phyloP scores from a whole-genome alignment of 1,139 yeast genomes.

The Yamadazyma buinensis region DNA sequence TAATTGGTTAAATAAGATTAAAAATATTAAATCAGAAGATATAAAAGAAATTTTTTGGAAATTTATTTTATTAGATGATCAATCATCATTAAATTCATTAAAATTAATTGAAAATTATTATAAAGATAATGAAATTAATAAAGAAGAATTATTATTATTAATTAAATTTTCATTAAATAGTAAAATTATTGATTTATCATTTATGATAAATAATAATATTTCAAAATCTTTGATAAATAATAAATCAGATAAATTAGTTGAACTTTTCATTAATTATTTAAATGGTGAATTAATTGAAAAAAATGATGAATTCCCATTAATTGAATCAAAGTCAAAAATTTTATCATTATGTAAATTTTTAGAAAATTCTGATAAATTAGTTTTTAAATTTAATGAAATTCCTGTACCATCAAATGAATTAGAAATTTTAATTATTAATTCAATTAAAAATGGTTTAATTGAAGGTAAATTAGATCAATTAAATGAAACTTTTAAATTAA shows the following conservation, averaged over 20 bases:
- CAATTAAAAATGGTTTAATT: slow-evolving; percentile 42
- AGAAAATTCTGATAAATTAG: slow-evolving; percentile 22
- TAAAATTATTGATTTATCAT: slow-evolving; percentile 42
- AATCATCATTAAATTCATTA: slow-evolving; percentile 29
- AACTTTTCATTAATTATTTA: slow-evolving; percentile 31
- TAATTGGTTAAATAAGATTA: slow-evolving; percentile 29
- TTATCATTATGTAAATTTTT: slow-evolving; percentile 42
- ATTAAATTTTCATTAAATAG: slow-evolving; percentile 37
- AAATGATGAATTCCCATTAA: slow-evolving; percentile 22
- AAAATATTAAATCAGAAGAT: slow-evolving; percentile 27
- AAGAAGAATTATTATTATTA: slow-evolving; percentile 31
- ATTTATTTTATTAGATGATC: slow-evolving; percentile 34
- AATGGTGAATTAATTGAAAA: slow-evolving; percentile 29
- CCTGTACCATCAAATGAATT: slow-evolving; percentile 37
- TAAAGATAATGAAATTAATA: slow-evolving; percentile 18
- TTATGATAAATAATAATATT: slow-evolving; percentile 41
- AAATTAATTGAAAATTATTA: slow-evolving; percentile 36
- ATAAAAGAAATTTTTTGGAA: slow-evolving; percentile 36
- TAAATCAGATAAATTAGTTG: slow-evolving; percentile 21
- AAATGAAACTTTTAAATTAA: slow-evolving; percentile 39
- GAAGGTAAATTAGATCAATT: slow-evolving; percentile 49
- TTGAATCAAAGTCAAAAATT: slow-evolving; percentile 32
- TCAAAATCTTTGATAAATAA: slow-evolving; percentile 26
- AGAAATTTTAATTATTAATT: slow-evolving; percentile 40
- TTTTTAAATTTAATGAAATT: slow-evolving; percentile 37